These are phyloP conservation scores for Solanum hybrid DNA, from an alignment of 305 asterid genomes.

Conservation along the genomic window DNA sequence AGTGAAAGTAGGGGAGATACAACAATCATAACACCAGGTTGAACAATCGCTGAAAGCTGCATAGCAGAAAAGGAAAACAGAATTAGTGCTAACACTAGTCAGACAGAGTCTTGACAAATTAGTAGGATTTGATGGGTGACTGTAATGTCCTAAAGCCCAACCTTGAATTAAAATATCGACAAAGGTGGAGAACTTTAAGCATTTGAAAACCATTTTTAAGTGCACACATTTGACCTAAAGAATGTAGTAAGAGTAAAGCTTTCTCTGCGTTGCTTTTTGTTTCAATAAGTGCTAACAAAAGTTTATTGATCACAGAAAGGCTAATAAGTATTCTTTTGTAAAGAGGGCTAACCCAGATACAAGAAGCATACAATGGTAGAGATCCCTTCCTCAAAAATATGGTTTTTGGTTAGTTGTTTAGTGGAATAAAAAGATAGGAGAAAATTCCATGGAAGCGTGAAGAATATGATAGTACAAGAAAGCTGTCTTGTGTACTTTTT, in stretches of 20 bases:
- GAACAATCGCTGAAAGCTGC: conserved; percentile 89
- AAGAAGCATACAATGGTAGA: neutral
- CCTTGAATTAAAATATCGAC: neutral
- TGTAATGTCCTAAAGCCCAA: neutral
- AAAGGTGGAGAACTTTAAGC: neutral
- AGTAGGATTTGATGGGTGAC: neutral
- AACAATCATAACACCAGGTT: conserved; percentile 76
- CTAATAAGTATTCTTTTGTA: neutral
- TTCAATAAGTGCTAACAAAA: neutral
- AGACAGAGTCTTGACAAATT: neutral
- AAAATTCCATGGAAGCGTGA: neutral
- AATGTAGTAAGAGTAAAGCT: neutral
- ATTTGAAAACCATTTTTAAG: neutral
- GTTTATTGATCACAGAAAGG: neutral
- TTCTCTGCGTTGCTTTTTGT: neutral
- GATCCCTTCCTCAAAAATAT: neutral
- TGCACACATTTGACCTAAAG: neutral
- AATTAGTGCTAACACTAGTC: neutral
- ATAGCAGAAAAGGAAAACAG: conserved; percentile 6
- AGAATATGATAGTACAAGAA: neutral
- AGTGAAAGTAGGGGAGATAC: conserved; percentile 93
- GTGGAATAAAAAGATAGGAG: neutral
- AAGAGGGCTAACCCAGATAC: neutral
- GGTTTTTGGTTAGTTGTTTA: neutral
- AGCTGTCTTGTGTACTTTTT: neutral